phyloP scores from a whole-genome alignment of 2,329 filamentous ascomycete species.

The Orbilia brochopaga region DNA sequence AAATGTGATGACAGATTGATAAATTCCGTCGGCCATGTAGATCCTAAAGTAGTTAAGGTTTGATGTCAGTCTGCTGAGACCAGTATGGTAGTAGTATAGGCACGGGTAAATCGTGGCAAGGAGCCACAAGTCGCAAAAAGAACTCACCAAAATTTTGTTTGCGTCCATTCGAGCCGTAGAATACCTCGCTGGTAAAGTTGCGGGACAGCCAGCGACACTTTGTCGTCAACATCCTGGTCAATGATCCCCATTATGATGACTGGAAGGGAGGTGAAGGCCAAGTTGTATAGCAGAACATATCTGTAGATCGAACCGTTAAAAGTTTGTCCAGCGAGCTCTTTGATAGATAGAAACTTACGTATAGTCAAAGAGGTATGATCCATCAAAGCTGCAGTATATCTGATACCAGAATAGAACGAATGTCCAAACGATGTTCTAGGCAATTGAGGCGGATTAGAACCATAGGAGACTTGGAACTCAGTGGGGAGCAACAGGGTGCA shows the following conservation, averaged over 20 bases:
- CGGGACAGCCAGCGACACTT: slow-evolving; percentile 89
- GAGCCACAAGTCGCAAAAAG: background rate
- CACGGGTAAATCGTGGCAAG: slow-evolving; percentile 1
- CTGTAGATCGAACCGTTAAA: slow-evolving; percentile 13
- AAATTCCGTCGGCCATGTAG: slow-evolving; percentile 93
- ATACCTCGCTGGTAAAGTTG: slow-evolving; percentile 95
- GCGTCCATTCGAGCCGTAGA: slow-evolving; percentile 94
- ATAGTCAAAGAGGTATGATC: slow-evolving; percentile 96
- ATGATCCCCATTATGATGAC: slow-evolving; percentile 95
- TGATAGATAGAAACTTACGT: slow-evolving; percentile 60
- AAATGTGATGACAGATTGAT: slow-evolving; percentile 92
- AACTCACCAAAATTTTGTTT: slow-evolving; percentile 90
- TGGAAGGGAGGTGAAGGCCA: slow-evolving; percentile 93
- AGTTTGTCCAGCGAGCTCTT: background rate
- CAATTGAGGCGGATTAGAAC: slow-evolving; percentile 52
- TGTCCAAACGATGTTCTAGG: slow-evolving; percentile 91
- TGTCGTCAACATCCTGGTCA: slow-evolving; percentile 95
- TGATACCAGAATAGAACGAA: slow-evolving; percentile 97
- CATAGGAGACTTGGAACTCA: slow-evolving; percentile 6
- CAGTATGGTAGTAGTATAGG: no score
- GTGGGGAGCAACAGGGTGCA: background rate
- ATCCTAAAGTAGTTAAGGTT: slow-evolving; percentile 64
- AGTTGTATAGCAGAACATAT: slow-evolving; percentile 94
- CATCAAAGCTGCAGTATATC: slow-evolving; percentile 93
- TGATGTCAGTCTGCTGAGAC: background rate